phyloP scores from a whole-genome alignment of 495 filamentous ascomycete genomes.

The Xeromyces bisporus region DNA sequence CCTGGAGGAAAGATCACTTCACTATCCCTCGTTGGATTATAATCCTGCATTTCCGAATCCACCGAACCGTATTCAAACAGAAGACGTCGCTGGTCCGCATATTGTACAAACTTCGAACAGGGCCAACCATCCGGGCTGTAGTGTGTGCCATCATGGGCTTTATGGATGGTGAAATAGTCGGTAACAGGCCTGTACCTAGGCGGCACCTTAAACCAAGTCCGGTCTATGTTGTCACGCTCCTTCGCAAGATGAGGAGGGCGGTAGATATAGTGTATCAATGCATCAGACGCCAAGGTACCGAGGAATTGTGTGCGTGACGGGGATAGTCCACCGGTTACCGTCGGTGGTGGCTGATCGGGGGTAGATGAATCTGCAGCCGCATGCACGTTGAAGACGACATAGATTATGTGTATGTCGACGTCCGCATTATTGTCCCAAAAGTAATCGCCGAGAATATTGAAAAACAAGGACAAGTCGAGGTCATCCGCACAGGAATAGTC shows the following conservation, averaged over 20 bases:
- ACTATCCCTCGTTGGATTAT: slow-evolving; percentile 28
- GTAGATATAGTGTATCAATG: slow-evolving; percentile 35
- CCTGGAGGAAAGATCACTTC: slow-evolving; percentile 26
- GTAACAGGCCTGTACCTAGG: slow-evolving; percentile 27
- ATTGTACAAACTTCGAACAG: slow-evolving; percentile 35
- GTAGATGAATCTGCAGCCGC: slow-evolving; percentile 27
- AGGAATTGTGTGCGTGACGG: slow-evolving; percentile 18
- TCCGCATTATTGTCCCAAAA: slow-evolving; percentile 29
- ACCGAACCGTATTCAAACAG: slow-evolving; percentile 37
- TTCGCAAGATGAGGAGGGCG: slow-evolving; percentile 27
- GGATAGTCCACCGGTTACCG: slow-evolving; percentile 16
- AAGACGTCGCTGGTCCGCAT: slow-evolving; percentile 31
- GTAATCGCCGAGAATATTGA: slow-evolving; percentile 30
- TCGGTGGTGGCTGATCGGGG: slow-evolving; percentile 21
- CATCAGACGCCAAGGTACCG: slow-evolving; percentile 18
- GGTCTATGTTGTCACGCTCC: slow-evolving; percentile 39
- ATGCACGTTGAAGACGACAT: slow-evolving; percentile 43
- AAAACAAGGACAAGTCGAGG: slow-evolving; percentile 30
- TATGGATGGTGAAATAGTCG: slow-evolving; percentile 34
- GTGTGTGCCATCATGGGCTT: slow-evolving; percentile 16
- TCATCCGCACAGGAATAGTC: slow-evolving; percentile 36
- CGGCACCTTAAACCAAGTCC: slow-evolving; percentile 37
- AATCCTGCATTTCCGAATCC: slow-evolving; percentile 37
- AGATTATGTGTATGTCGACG: slow-evolving; percentile 27
- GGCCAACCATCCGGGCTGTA: slow-evolving; percentile 49